Evolutionary conservation across 306 rosid species (phyloP).

Genomic region (Pyrus bretschneideri): DNA sequence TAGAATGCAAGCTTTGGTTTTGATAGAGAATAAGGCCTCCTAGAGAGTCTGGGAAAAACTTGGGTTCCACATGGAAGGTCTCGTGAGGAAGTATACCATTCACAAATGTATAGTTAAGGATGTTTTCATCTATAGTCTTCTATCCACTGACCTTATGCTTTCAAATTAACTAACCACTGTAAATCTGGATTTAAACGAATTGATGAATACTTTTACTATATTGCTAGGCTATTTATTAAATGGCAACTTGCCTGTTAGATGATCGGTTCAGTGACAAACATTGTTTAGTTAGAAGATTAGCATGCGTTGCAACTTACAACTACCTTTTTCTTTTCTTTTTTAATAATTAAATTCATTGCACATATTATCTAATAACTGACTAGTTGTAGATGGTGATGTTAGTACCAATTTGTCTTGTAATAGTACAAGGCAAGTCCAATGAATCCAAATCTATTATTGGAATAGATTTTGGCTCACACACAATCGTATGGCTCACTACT

Average conservation of each 20-base stretch:
- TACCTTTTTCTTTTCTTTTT: no score
- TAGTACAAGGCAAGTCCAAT: background rate
- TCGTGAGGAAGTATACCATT: slow-evolving; percentile 20
- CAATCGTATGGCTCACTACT: background rate
- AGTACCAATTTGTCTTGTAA: background rate
- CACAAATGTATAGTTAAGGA: slow-evolving; percentile 6
- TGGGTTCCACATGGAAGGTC: slow-evolving; percentile 26
- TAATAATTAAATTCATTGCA: background rate
- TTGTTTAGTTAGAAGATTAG: background rate
- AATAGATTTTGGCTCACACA: background rate
- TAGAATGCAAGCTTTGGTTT: slow-evolving; percentile 19
- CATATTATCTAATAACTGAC: background rate
- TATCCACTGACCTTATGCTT: slow-evolving; percentile 6
- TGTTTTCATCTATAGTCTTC: slow-evolving; percentile 5
- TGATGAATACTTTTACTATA: background rate
- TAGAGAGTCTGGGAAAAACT: slow-evolving; percentile 29
- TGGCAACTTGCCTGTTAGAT: background rate
- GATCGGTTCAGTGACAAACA: background rate
- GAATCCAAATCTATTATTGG: background rate
- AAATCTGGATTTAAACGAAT: background rate
- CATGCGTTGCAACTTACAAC: background rate
- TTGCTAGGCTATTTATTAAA: background rate
- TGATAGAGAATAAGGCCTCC: slow-evolving; percentile 24
- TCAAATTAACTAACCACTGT: background rate
- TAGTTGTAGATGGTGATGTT: background rate